Conservation (phyloP, 129 eudicot genomes). For the Flaveria sonorensis region DNA sequence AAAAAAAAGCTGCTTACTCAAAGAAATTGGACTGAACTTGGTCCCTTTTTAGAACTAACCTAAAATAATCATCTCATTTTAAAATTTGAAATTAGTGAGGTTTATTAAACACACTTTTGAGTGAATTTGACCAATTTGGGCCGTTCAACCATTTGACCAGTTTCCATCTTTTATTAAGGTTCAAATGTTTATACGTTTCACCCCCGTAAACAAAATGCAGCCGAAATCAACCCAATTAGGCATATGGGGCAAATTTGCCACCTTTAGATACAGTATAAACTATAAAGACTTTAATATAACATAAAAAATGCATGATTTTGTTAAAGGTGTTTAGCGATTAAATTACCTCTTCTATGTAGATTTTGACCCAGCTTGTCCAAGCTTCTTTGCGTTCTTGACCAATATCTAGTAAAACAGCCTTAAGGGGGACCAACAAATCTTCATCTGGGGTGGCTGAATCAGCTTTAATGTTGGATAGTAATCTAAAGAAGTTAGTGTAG, state of each 20-base stretch:
- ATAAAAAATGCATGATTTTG: not conserved
- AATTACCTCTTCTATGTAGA: conserved; percentile 86
- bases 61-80: not conserved
- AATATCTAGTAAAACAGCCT: conserved; percentile 89
- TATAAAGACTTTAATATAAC: too few relatives aligned
- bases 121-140: not conserved
- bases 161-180: too few relatives aligned
- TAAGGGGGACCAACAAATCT: conserved; percentile 67
- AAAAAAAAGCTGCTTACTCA: not conserved
- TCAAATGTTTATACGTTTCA: too few relatives aligned
- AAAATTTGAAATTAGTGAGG: too few relatives aligned
- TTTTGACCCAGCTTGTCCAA: conserved; percentile 87
- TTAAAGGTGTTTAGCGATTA: not conserved
- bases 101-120: too few relatives aligned
- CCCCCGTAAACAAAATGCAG: too few relatives aligned
- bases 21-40: not conserved
- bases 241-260: too few relatives aligned
- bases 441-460: conserved; percentile 68
- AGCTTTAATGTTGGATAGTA: conserved; percentile 79
- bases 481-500: conserved; percentile 93
- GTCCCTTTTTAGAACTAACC: not conserved
- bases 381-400: conserved; percentile 98
- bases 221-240: too few relatives aligned
- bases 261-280: too few relatives aligned
- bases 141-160: too few relatives aligned